Evolutionary conservation across 768 basidiomycete species (phyloP), one percentile per base, ranked within the genome.

Genomic region (Dentipellis sp.): DNA sequence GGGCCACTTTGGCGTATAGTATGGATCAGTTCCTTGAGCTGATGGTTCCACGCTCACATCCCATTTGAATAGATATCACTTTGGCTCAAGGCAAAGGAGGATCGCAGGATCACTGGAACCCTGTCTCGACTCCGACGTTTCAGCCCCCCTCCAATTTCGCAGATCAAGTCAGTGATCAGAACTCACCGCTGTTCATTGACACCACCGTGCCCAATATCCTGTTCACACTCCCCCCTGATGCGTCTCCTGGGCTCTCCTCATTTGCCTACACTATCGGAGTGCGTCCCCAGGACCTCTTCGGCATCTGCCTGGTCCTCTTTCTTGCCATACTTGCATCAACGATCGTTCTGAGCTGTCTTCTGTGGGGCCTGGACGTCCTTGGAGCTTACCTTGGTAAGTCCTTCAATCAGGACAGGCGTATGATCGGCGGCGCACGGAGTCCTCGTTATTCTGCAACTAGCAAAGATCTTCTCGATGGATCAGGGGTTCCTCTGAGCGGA

Each of bases 211-310:
- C 86, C 17, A 97, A 97, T 65, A 72, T 77, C 34, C 74, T 95
- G 47, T 90, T 88, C 73, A 80, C 78, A 56, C 80, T 90, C 56
- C 86, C 87, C 9, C 63, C 71, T 11, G 75, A 83, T 62, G 72
- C 78, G 7, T 77, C 84, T 0, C 63, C 73, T 8, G 95, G 95
- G 2, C 83, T 99, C 47, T 74, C 81, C 14, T 85, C 88, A 2
- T 94, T 94, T 66, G 90, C 94, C 1, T 86, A 84, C 65, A 78
- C 89, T 11, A 72, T 95, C 42, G 97, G 95, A 34, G 66, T 98
- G 4, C 81, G 83, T 11, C 88, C 89, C 1, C 77, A 83, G 64
- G 88, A 97, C 65, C 75, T 94, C 49, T 91, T 97, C 64, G 79
- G 80, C 19, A 83, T 86, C 52, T 93, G 89, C 68, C 72, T 94